phyloP scores from a whole-genome alignment of 495 filamentous ascomycete genomes.

The Astrothelium macrocarpum region DNA sequence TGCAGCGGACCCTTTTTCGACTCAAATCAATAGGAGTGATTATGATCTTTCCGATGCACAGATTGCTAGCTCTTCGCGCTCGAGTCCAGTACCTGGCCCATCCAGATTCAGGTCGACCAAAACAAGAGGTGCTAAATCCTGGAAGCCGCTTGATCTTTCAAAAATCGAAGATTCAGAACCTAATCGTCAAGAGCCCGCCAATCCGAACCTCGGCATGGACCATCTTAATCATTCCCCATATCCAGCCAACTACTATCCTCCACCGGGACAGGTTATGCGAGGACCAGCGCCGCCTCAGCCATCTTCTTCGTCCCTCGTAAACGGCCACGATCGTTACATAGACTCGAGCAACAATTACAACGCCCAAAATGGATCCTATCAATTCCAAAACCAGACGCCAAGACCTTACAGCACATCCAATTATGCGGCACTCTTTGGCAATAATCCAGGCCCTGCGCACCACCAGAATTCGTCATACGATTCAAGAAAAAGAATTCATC shows the following conservation, averaged over 20 bases:
- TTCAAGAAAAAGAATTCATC: constrained; percentile 14
- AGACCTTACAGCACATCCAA: not conserved
- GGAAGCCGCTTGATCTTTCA: not conserved
- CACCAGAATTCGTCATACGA: constrained; percentile 9
- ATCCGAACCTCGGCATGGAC: not conserved
- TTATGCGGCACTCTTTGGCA: not conserved
- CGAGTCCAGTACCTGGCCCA: not conserved
- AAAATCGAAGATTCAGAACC: not conserved
- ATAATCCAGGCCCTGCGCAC: not conserved
- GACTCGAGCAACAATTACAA: not conserved
- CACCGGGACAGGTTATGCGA: not conserved
- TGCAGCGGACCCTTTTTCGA: not conserved
- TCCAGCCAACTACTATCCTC: not conserved
- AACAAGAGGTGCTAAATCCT: not conserved
- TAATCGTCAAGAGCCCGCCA: not conserved
- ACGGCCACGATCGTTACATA: not conserved
- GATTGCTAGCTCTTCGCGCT: not conserved
- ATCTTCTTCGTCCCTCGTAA: not conserved
- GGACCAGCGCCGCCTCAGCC: not conserved
- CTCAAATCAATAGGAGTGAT: not conserved
- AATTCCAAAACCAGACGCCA: not conserved
- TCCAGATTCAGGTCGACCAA: not conserved
- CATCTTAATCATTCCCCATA: not conserved
- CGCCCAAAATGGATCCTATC: not conserved
- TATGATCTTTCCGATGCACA: not conserved